A percentile compares a stretch with the other conserved stretches of the same genome.
Conservation (phyloP, 805 yeast species). For the Myxozyma mucilagina region DNA sequence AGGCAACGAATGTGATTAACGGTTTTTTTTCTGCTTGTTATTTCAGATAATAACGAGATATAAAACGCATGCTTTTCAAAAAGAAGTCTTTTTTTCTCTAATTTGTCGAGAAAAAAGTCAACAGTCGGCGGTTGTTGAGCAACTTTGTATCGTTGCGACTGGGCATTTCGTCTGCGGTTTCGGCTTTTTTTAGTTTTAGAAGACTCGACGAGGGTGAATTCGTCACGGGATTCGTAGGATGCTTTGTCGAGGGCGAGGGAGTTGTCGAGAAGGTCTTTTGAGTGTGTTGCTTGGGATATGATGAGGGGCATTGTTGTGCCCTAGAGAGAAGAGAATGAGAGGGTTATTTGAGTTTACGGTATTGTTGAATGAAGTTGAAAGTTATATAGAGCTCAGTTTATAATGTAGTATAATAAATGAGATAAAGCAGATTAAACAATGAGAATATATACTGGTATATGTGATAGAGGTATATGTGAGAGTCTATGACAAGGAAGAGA, state of each 20-base stretch:
- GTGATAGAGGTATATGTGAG: too few species aligned
- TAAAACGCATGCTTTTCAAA: slow-evolving; percentile 6
- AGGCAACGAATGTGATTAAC: slow-evolving; percentile 54
- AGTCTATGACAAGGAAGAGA: not conserved
- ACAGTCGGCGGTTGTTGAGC: not conserved
- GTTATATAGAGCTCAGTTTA: too few species aligned
- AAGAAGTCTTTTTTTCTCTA: not conserved
- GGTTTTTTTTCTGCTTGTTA: not conserved
- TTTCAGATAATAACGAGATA: not conserved
- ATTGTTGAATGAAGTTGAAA: too few species aligned
- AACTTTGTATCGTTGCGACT: slow-evolving; percentile 11
- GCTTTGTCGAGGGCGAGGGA: not conserved
- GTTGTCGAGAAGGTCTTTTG: not conserved
- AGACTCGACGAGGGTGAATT: slow-evolving; percentile 16
- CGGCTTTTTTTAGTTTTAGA: not conserved
- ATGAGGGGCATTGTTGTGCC: too few species aligned
- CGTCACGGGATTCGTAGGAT: slow-evolving; percentile 4
- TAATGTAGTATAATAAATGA: too few species aligned
- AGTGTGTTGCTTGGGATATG: not conserved
- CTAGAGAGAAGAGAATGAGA: too few species aligned
- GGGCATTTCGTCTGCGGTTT: slow-evolving; percentile 17
- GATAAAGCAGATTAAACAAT: not conserved
- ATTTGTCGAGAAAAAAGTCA: slow-evolving; percentile 3
- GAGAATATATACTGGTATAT: too few species aligned
- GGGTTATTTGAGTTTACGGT: too few species aligned